Evolutionary conservation across 306 rosid genomes (phyloP).

Genomic region (Pterocarpus santalinus): DNA sequence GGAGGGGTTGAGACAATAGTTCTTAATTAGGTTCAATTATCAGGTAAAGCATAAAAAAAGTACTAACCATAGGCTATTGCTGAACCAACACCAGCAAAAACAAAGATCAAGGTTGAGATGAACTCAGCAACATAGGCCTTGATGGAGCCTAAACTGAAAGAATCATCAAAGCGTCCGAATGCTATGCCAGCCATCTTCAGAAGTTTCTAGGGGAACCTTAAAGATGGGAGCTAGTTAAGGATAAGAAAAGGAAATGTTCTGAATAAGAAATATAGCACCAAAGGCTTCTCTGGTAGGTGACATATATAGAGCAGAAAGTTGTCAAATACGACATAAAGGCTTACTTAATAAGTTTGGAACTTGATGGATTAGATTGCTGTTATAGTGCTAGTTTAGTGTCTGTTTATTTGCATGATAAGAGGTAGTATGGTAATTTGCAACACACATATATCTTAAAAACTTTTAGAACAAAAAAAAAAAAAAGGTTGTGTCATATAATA

Average conservation of each 20-base stretch:
- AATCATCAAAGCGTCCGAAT: conserved; percentile 79
- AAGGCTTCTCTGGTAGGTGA: conserved; percentile 47
- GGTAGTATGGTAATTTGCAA: conserved; percentile 39
- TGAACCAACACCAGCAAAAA: conserved; percentile 92
- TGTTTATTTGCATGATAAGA: conserved; percentile 39
- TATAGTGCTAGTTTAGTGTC: not conserved
- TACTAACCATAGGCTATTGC: conserved; percentile 82
- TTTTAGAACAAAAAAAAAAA: too few species aligned
- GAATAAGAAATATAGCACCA: conserved; percentile 45
- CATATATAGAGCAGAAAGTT: conserved; percentile 46
- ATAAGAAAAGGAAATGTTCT: conserved; percentile 37
- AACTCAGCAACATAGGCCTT: conserved; percentile 91
- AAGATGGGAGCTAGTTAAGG: not conserved
- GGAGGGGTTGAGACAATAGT: not conserved
- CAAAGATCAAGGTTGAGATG: conserved; percentile 89
- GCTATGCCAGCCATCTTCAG: conserved; percentile 78
- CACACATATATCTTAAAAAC: not conserved
- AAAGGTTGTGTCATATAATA: too few species aligned
- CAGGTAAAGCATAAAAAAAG: not conserved
- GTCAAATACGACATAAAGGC: conserved; percentile 22
- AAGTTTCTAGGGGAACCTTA: conserved; percentile 40
- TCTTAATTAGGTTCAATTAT: not conserved
- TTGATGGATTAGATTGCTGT: not conserved
- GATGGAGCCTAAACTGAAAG: conserved; percentile 71
- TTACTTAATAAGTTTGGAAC: conserved; percentile 28